These are phyloP conservation scores for Cladosporium sp. DNA, from an alignment of 2,329 filamentous ascomycete species.

Conservation along the genomic window DNA sequence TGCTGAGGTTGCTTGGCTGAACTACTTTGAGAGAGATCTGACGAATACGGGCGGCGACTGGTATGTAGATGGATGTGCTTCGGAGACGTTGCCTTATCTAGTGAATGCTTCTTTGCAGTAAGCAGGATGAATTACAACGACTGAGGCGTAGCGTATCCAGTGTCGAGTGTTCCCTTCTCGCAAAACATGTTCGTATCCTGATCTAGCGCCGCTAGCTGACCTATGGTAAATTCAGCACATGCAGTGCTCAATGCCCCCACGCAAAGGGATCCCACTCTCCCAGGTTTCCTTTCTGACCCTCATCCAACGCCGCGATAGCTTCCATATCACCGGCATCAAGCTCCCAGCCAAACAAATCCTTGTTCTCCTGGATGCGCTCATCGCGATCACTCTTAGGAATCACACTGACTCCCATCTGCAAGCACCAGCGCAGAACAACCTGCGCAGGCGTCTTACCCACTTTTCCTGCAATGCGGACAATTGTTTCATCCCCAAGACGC, in stretches of 20 bases:
- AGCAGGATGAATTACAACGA: too few relatives aligned
- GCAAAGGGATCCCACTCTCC: constrained; percentile 20
- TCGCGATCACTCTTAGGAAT: constrained; percentile 38
- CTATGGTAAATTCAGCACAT: too few relatives aligned
- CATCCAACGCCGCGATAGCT: constrained; percentile 32
- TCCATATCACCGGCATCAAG: constrained; percentile 34
- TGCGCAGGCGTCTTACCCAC: constrained; percentile 69
- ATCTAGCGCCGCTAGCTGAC: too few relatives aligned
- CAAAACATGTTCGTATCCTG: too few relatives aligned
- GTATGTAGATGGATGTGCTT: not conserved
- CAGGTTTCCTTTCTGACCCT: constrained; percentile 16
- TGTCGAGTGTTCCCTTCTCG: too few relatives aligned
- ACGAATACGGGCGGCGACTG: not conserved
- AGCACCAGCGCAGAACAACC: constrained; percentile 70
- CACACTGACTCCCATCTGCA: constrained; percentile 66
- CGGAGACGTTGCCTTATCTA: not conserved
- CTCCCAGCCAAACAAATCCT: constrained; percentile 34
- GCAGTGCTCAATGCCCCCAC: too few relatives aligned
- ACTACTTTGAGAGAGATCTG: not conserved
- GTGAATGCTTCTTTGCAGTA: too few relatives aligned
- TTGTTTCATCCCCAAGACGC: constrained; percentile 62
- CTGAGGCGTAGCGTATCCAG: too few relatives aligned
- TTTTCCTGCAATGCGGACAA: constrained; percentile 62
- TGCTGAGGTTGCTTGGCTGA: constrained; percentile 1
- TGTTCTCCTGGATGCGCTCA: constrained; percentile 32